These are phyloP conservation scores for Physcia stellaris DNA, from an alignment of 495 filamentous ascomycete species.

Conservation along the genomic window DNA sequence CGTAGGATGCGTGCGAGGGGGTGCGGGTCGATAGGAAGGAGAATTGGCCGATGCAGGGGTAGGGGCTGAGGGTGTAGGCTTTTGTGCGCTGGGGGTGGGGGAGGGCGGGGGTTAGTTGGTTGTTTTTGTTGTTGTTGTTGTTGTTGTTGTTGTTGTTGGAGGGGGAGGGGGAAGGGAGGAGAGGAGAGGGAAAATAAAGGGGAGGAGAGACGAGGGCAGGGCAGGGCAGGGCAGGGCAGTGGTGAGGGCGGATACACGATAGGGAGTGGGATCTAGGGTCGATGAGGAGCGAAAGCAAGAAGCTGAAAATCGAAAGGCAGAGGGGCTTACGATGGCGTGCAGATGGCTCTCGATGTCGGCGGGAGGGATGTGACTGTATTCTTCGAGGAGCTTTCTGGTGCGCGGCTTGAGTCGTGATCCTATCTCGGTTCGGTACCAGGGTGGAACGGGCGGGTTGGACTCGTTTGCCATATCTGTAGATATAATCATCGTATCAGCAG, in stretches of 20 bases:
- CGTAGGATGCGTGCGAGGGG: conserved; percentile 30
- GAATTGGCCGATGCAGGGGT: conserved; percentile 42
- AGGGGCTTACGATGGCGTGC: conserved; percentile 29
- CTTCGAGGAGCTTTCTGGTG: conserved; percentile 25
- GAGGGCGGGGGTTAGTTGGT: no score
- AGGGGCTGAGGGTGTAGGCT: conserved; percentile 25
- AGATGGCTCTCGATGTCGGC: conserved; percentile 33
- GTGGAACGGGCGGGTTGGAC: no score
- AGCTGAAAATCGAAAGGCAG: no score
- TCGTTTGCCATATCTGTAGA: no score
- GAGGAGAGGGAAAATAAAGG: background rate
- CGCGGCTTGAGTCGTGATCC: background rate
- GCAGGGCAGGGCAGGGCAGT: no score
- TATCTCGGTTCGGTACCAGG: conserved; percentile 3
- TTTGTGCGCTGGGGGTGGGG: conserved; percentile 20
- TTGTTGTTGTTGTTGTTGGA: no score
- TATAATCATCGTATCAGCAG: no score
- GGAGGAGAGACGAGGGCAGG: conserved; percentile 12
- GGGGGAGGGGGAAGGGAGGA: background rate
- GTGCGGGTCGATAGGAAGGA: conserved; percentile 32
- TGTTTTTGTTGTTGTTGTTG: no score
- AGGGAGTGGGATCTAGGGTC: no score
- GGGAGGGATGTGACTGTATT: conserved; percentile 33
- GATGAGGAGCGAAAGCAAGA: no score
- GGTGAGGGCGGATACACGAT: no score